Base-by-base conservation (phyloP, 352 stramenopile genomes). In the Phytophthora foliorum region DNA sequence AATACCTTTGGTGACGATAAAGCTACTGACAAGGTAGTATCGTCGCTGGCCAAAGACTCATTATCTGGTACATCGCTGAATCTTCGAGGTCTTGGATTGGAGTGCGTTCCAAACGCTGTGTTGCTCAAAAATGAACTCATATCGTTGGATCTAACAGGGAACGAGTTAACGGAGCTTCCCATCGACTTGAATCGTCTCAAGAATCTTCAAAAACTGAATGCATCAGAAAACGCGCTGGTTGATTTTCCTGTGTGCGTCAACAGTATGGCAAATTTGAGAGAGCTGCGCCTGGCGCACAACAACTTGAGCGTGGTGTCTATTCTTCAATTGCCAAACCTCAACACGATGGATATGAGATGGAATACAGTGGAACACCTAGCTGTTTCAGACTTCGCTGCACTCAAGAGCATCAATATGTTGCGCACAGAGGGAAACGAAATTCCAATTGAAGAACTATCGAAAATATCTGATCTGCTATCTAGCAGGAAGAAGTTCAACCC, bases 161-260 rank as follows among this genome's bases (percentile, higher is more conserved):
- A 93, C 46, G 52, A 79, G 10, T 60, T 91, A 14, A 67, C 77
- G 9, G 67, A 85, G 11, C 50, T 93, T 14, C 83, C 85, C 0
- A 58, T 46, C 3, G 55, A 64, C 1, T 69, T 93, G 29, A 57
- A 51, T 21, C 63, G 58, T 0, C 59, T 93, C 25, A 57, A 59
- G 6, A 72, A 75, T 24, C 65, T 93, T 0, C 29, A 72, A 50
- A 46, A 77, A 52, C 70, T 93, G 13, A 67, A 88, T 49, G 57
- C 82, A n/a, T 88, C 86, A 24, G 74, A 89, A 51, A 93, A 93
- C 36, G 64, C 80, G 6, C 61, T 93, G 11, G 19, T 82, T 5
- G 56, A 63, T 6, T 58, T 93, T 14, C 82, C 84, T 31, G 34
- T 49, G 2, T 46, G 65, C 4, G 21, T 92, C 17, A 55, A 56